Percentiles rank a stretch among this genome's conserved stretches.
phyloP scores from a whole-genome alignment of 495 filamentous ascomycete genomes.

The Podospora didyma region DNA sequence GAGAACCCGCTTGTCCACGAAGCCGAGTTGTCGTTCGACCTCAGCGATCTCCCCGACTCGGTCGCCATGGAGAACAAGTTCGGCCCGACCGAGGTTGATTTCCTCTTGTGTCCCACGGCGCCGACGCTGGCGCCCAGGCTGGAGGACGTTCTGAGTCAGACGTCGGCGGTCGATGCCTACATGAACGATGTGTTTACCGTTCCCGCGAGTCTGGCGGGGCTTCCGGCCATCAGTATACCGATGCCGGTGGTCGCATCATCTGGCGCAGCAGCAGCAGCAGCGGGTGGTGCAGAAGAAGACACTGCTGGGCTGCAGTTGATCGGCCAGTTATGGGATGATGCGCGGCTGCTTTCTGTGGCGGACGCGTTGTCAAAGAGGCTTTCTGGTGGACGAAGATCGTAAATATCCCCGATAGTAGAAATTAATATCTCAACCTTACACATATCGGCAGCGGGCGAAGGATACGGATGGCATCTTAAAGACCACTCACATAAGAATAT shows the following conservation, averaged over 20 bases:
- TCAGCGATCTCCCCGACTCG: conserved; percentile 41
- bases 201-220: conserved; percentile 85
- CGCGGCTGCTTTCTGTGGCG: conserved; percentile 55
- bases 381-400: background rate
- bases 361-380: conserved; percentile 31
- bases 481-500: too few species aligned
- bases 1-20: conserved; percentile 62
- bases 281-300: conserved; percentile 19
- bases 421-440: too few species aligned
- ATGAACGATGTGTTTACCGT: conserved; percentile 95
- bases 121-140: conserved; percentile 71
- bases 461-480: too few species aligned
- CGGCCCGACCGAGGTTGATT: conserved; percentile 64
- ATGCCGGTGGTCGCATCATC: too few species aligned
- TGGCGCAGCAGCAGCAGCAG: conserved; percentile 10
- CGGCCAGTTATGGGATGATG: conserved; percentile 88
- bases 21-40: conserved; percentile 39
- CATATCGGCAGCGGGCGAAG: too few species aligned
- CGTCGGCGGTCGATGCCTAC: conserved; percentile 51
- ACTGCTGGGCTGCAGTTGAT: conserved; percentile 81
- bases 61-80: conserved; percentile 39
- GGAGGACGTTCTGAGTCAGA: conserved; percentile 40
- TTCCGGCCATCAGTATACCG: conserved; percentile 86
- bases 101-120: conserved; percentile 83
- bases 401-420: too few species aligned